Base-by-base conservation (phyloP, 495 filamentous ascomycete species). In the Aspergillus baeticus region DNA sequence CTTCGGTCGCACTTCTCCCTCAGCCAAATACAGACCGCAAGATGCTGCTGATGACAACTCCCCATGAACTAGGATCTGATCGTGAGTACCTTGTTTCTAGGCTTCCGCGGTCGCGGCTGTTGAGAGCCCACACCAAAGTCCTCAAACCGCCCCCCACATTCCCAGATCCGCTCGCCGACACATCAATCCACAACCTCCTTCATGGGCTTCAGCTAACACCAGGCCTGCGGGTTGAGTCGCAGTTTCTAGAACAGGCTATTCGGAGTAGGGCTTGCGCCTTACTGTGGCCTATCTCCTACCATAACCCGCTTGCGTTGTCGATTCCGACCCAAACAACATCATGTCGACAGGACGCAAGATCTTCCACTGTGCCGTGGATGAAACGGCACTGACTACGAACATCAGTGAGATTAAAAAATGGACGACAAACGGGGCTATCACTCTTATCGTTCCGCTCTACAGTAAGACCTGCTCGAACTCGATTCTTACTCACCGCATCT, bases 311-410 rank as follows among this genome's bases (percentile, higher is more conserved):
- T 51, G 22, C 52, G 33, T 51, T 51, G 54, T 55, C 54, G 59
- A 59, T 45, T 29, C 6, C 49, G 10, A 21, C 53, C 42, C 22
- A 43, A 23, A 29, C 41, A 43, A 48, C 59, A 61, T 49, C 60
- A 78, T 78, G 76, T 71, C 74, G 65, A 64, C 83, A 23, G 71
- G 72, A 41, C 77, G 82, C 64, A 87, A 86, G 73, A 73, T 85
- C 67, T 86, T 86, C 70, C 84, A 87, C 73, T 89, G 87, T 75
- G 84, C 88, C 63, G 81, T 87, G 67, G 87, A 90, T 69, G 87
- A 88, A 63, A 86, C 84, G 49, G 87, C 85, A 31, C 66, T 89
- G 60, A 81, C 85, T 22, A 84, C 83, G 55, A 85, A 85, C 47
- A 86, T 88, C 64, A 84, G 81, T 61, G 82, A 82, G 63, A 83